Evolutionary conservation across 2,329 filamentous ascomycete genomes (phyloP).

Genomic region (Periconia sp.): DNA sequence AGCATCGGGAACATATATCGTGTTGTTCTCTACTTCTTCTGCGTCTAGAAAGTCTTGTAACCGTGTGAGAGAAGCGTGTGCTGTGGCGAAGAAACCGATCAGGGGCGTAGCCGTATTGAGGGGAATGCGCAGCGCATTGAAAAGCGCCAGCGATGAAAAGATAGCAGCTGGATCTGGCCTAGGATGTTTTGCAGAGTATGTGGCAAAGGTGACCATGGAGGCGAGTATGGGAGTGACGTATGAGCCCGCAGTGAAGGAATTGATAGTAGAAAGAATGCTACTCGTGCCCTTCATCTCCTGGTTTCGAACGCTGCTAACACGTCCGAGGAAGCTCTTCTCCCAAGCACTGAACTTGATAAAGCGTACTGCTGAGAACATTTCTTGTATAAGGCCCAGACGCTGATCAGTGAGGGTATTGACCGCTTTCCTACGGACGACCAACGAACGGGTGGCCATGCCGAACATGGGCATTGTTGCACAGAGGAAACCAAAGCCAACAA

Average conservation of each 20-base stretch:
- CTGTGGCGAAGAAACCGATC: conserved; percentile 86
- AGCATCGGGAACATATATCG: conserved; percentile 56
- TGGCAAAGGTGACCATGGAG: conserved; percentile 93
- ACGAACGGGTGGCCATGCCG: conserved; percentile 71
- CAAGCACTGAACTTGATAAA: conserved; percentile 98
- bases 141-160: conserved; percentile 91
- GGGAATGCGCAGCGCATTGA: conserved; percentile 88
- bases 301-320: conserved; percentile 71
- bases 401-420: conserved; percentile 97
- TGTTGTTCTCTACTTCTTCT: conserved; percentile 79
- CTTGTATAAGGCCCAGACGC: conserved; percentile 86
- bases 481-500: conserved; percentile 83
- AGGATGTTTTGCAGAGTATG: conserved; percentile 66
- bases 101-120: conserved; percentile 87
- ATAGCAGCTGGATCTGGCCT: conserved; percentile 72
- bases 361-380: conserved; percentile 85
- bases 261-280: conserved; percentile 76
- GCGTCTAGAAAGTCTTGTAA: conserved; percentile 86
- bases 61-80: conserved; percentile 78
- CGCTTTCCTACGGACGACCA: conserved; percentile 72
- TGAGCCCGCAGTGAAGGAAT: conserved; percentile 80
- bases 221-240: conserved; percentile 90
- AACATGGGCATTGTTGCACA: conserved; percentile 76
- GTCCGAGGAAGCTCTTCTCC: conserved; percentile 82
- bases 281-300: conserved; percentile 85